Percentiles rank a stretch among this genome's conserved stretches.
Evolutionary conservation across 192 early-diverging fungal species (phyloP).

Genomic region (Gigaspora rosea): DNA sequence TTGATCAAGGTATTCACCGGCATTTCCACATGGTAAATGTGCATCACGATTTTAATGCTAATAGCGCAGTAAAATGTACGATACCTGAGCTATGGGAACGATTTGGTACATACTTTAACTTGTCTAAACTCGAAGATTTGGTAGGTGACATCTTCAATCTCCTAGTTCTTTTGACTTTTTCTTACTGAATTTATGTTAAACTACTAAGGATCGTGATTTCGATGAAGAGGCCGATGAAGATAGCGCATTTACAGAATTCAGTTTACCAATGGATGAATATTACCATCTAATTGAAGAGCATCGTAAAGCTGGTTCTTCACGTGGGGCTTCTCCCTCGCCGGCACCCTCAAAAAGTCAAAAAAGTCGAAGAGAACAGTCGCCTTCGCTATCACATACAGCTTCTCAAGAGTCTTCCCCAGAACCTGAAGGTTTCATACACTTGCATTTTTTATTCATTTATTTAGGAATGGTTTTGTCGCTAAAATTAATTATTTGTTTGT

Average conservation of each 20-base stretch:
- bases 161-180: background rate
- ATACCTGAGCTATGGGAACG: conserved; percentile 46
- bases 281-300: conserved; percentile 49
- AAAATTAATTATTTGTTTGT: too few species aligned
- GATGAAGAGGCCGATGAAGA: conserved; percentile 37
- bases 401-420: conserved; percentile 47
- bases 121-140: conserved; percentile 48
- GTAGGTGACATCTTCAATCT: conserved; percentile 19
- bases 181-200: background rate
- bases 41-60: conserved; percentile 41
- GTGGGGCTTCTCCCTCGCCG: conserved; percentile 29
- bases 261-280: conserved; percentile 47
- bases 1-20: conserved; percentile 46
- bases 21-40: conserved; percentile 51
- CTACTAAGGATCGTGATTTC: conserved; percentile 41
- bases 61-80: conserved; percentile 38
- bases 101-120: conserved; percentile 39
- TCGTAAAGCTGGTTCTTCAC: conserved; percentile 43
- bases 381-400: conserved; percentile 35
- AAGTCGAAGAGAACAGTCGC: conserved; percentile 32
- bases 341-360: conserved; percentile 33
- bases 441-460: too few species aligned
- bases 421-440: conserved; percentile 37
- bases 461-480: too few species aligned
- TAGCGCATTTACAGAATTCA: conserved; percentile 39